Percentiles rank a stretch among this genome's conserved stretches.
Evolutionary conservation across 2,329 filamentous ascomycete species (phyloP).

Genomic region (Rutstroemia sp.): DNA sequence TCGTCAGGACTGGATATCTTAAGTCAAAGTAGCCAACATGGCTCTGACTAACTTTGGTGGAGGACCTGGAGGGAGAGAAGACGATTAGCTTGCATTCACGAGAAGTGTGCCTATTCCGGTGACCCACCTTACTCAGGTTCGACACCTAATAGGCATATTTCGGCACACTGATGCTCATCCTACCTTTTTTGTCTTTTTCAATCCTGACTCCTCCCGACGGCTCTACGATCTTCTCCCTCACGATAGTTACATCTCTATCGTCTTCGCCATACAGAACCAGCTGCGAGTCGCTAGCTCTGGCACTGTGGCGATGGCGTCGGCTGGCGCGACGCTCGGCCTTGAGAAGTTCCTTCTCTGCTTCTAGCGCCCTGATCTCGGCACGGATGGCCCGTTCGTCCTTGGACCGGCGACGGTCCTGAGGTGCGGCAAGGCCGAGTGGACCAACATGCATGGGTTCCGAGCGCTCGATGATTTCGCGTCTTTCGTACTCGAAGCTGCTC

Average conservation of each 20-base stretch:
- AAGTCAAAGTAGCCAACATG: conserved; percentile 66
- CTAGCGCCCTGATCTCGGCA: conserved; percentile 49
- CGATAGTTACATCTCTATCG: conserved; percentile 41
- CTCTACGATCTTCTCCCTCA: conserved; percentile 46
- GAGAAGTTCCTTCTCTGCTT: conserved; percentile 37
- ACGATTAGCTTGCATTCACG: conserved; percentile 17
- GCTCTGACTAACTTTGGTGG: conserved; percentile 57
- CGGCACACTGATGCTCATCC: conserved; percentile 78
- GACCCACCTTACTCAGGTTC: conserved; percentile 23
- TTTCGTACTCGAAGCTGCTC: conserved; percentile 17
- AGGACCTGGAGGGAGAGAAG: conserved; percentile 42
- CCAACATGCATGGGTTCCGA: conserved; percentile 29
- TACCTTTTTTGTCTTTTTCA: conserved; percentile 93
- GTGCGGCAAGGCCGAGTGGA: conserved; percentile 36
- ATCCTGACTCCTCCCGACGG: conserved; percentile 58
- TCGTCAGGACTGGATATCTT: background rate
- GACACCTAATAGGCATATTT: conserved; percentile 45
- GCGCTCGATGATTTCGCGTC: conserved; percentile 21
- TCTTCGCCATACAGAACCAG: conserved; percentile 54
- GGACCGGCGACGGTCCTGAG: conserved; percentile 28
- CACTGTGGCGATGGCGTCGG: conserved; percentile 40
- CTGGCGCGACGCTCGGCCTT: conserved; percentile 48
- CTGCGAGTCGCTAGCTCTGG: conserved; percentile 51
- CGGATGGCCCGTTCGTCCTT: conserved; percentile 52
- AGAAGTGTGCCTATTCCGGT: conserved; percentile 13